These are phyloP conservation scores for Dendrocalamus sinicus DNA, from an alignment of 176 grass and related monocot species.

Conservation along the genomic window DNA sequence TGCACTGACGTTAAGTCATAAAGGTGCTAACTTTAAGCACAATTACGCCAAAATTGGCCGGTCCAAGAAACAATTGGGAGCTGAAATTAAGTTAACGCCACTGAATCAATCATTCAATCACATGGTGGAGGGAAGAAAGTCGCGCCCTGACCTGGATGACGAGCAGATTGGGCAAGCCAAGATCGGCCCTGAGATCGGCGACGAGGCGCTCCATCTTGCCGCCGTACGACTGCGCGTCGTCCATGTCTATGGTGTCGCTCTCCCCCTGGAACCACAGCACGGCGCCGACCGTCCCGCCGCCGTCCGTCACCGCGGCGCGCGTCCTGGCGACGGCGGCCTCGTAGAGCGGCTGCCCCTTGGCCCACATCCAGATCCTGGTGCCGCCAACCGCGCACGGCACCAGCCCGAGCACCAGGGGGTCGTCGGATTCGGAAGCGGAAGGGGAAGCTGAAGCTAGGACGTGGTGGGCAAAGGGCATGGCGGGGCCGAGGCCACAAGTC, in stretches of 20 bases:
- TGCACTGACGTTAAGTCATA: neutral
- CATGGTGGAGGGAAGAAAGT: neutral
- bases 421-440: neutral
- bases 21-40: slow-evolving; percentile 31
- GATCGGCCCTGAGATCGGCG: slow-evolving; percentile 72
- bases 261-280: slow-evolving; percentile 96
- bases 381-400: slow-evolving; percentile 86
- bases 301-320: slow-evolving; percentile 50
- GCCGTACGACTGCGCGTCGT: slow-evolving; percentile 67
- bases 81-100: slow-evolving; percentile 12
- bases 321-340: slow-evolving; percentile 59
- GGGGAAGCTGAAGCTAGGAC: slow-evolving; percentile 33
- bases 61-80: neutral
- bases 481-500: slow-evolving; percentile 86
- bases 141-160: slow-evolving; percentile 69
- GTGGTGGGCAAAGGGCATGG: slow-evolving; percentile 75
- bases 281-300: slow-evolving; percentile 62
- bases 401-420: slow-evolving; percentile 56
- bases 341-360: slow-evolving; percentile 60
- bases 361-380: slow-evolving; percentile 88
- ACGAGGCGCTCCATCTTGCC: slow-evolving; percentile 75
- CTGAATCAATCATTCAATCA: neutral
- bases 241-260: slow-evolving; percentile 71
- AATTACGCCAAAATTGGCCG: neutral
- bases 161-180: slow-evolving; percentile 64